These are phyloP conservation scores for Iris pallida DNA, from an alignment of 116 monocot genomes.

Conservation along the genomic window DNA sequence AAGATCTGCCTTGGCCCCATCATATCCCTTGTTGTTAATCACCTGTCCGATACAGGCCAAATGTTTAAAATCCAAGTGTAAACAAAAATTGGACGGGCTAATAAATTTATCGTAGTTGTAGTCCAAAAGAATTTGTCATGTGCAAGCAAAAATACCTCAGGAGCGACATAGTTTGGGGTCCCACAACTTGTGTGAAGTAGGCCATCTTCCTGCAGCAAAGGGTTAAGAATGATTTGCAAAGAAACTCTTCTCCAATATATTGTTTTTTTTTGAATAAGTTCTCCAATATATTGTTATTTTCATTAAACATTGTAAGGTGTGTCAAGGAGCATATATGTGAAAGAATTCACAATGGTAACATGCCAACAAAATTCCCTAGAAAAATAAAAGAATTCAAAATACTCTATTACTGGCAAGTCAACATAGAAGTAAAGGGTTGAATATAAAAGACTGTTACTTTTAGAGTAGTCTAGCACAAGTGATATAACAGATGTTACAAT, in stretches of 20 bases:
- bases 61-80: not conserved
- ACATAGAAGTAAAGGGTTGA: too few species aligned
- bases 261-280: too few species aligned
- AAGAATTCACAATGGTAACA: not conserved
- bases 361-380: not conserved
- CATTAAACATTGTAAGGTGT: too few species aligned
- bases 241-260: not conserved
- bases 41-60: constrained; percentile 10
- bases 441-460: not conserved
- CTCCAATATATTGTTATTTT: not conserved
- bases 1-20: constrained; percentile 29
- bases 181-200: constrained; percentile 64
- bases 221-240: not conserved
- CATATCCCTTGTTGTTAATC: constrained; percentile 24
- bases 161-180: constrained; percentile 47
- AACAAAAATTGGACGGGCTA: not conserved
- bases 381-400: not conserved
- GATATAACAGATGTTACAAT: not conserved
- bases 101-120: not conserved
- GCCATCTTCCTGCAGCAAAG: constrained; percentile 18
- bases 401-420: too few species aligned
- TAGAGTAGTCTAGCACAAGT: not conserved
- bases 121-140: not conserved
- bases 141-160: constrained; percentile 7
- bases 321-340: not conserved